Evolutionary conservation across 768 basidiomycete species (phyloP).

Genomic region (Boletus rubropictus): DNA sequence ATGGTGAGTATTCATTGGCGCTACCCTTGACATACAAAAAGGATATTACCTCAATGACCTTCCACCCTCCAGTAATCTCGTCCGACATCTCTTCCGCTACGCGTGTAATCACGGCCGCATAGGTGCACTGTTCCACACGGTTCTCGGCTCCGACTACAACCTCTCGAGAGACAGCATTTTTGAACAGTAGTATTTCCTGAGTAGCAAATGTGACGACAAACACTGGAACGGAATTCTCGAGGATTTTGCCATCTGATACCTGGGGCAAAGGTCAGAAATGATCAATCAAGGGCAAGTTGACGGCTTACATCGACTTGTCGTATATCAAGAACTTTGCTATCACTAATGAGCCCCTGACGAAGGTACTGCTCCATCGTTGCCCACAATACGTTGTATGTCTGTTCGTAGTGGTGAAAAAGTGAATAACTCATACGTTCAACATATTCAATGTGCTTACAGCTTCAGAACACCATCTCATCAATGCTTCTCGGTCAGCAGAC

Average conservation of each 20-base stretch:
- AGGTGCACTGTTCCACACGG: conserved; percentile 88
- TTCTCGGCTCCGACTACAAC: conserved; percentile 82
- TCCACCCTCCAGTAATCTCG: conserved; percentile 96
- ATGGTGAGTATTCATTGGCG: not conserved
- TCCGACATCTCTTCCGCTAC: conserved; percentile 84
- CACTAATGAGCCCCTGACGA: conserved; percentile 82
- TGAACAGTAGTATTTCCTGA: conserved; percentile 90
- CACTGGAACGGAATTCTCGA: conserved; percentile 86
- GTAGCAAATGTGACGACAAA: conserved; percentile 90
- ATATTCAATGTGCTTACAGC: conserved; percentile 54
- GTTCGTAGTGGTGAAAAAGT: not conserved
- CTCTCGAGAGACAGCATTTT: conserved; percentile 85
- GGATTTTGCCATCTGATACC: conserved; percentile 81
- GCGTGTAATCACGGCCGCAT: conserved; percentile 87
- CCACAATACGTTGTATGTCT: conserved; percentile 99
- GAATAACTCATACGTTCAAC: not conserved
- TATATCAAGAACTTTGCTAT: conserved; percentile 94
- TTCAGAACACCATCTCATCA: conserved; percentile 91
- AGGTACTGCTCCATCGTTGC: conserved; percentile 95
- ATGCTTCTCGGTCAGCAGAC: conserved; percentile 78
- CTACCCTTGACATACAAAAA: not conserved
- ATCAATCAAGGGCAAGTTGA: not conserved
- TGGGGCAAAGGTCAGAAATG: conserved; percentile 27
- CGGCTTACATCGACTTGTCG: conserved; percentile 87
- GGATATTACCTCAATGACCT: conserved; percentile 80